These are phyloP conservation scores for Pontederia crassipes DNA, from an alignment of 176 grass and related monocot genomes.

Conservation along the genomic window DNA sequence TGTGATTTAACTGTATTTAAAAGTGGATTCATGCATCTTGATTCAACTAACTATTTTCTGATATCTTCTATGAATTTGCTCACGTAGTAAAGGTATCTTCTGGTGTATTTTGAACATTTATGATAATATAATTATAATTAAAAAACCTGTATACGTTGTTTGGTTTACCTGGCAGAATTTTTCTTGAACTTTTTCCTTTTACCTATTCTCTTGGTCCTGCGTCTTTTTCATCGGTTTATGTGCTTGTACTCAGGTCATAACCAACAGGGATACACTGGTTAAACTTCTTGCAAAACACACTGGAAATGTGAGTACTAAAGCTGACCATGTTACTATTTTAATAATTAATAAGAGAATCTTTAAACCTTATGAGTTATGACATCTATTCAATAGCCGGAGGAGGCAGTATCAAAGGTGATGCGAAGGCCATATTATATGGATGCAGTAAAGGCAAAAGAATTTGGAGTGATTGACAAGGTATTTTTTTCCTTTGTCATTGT, in stretches of 20 bases:
- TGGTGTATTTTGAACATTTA: no score
- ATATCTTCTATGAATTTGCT: no score
- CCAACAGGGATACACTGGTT: slow-evolving; percentile 63
- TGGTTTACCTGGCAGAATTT: no score
- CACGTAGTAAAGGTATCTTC: no score
- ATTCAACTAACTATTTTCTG: no score
- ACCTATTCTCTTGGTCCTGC: neutral
- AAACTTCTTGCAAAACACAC: slow-evolving; percentile 87
- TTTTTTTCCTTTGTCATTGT: slow-evolving; percentile 8
- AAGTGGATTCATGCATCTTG: no score
- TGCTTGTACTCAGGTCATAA: slow-evolving; percentile 41
- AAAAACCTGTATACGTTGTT: no score
- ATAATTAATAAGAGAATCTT: neutral
- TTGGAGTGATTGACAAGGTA: slow-evolving; percentile 99
- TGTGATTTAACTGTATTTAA: neutral
- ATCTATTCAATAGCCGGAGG: slow-evolving; percentile 42
- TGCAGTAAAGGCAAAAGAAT: slow-evolving; percentile 69
- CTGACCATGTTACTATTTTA: neutral
- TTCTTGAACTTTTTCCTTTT: neutral
- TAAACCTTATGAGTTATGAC: slow-evolving; percentile 10
- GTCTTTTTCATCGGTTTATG: neutral
- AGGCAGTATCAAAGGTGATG: slow-evolving; percentile 68
- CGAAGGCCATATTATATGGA: slow-evolving; percentile 69
- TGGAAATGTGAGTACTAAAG: slow-evolving; percentile 65
- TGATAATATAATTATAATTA: no score